Base-by-base conservation (phyloP, 805 yeast genomes). In the Deakozyma indianensis region DNA sequence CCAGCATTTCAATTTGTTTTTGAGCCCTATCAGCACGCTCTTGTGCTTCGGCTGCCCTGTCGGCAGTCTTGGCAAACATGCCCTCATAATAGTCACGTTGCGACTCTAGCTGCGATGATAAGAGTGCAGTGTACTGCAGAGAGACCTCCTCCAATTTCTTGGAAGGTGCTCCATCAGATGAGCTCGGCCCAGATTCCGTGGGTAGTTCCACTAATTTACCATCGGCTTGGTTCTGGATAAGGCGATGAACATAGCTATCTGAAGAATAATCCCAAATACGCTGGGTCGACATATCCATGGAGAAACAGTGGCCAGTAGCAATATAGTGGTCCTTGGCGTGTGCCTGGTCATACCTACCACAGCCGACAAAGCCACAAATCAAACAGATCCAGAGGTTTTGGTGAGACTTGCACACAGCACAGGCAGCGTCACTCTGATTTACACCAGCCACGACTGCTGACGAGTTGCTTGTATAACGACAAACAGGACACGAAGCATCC, bases 241-340 rank as follows among this genome's bases (percentile, higher is more conserved):
- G 64, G 43, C 96, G 62, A 60, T 87, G 96, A 7, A 87, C 96
- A 59, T 87, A 87, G 51, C 77, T 78, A 58, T 87, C 96, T 2
- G 88, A 88, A 0, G 88, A 87, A 59, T 87, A 87, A 59, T 87
- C 96, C 96, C 96, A 87, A 1, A 87, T 95, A 35, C 96, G 68
- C 49, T 87, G 92, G 0, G 94, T 75, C 9, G 69, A 63, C 41
- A 84, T 67, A 56, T 87, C 95, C 95, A 87, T 86, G 0, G 95
- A 83, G 64, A 84, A 87, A 54, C 95, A 83, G 60, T 87, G 96
- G 3, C 81, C 78, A 0, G 94, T 80, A 7, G 68, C 67, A 16
- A 78, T 75, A 59, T 75, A 88, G 61, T 87, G 96, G 49, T 80
- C 75, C 44, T 85, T 75, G 0, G 95, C 94, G 65, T 87, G 96